These are phyloP conservation scores for Fusarium veterinarium DNA, from an alignment of 2,329 filamentous ascomycete species.

Conservation along the genomic window DNA sequence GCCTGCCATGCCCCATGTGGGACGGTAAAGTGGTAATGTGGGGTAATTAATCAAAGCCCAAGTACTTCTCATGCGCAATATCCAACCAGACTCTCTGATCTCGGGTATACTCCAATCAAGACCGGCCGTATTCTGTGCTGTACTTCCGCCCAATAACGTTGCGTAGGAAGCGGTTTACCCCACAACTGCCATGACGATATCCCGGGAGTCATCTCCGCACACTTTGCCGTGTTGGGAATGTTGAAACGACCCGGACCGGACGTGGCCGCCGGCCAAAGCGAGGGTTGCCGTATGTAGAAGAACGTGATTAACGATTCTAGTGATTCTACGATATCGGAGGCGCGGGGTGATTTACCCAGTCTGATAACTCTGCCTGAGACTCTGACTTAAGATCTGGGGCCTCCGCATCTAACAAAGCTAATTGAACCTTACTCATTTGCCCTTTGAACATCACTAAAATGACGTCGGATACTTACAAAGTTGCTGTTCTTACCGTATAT, in stretches of 20 bases:
- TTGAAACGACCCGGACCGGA: conserved; percentile 24
- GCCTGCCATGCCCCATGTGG: not conserved
- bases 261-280: conserved; percentile 5
- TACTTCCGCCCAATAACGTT: not conserved
- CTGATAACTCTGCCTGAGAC: not conserved
- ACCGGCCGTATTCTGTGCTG: accelerated
- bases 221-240: conserved; percentile 23
- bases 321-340: not conserved
- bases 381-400: not conserved
- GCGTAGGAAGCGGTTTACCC: not conserved
- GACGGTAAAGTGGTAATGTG: not conserved
- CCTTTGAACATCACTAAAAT: not conserved
- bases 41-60: not conserved
- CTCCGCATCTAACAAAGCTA: not conserved
- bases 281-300: not conserved
- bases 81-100: not conserved
- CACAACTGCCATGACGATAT: conserved; percentile 9
- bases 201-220: conserved; percentile 1
- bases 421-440: not conserved
- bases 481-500: conserved; percentile 23
- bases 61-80: not conserved
- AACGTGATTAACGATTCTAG: not conserved
- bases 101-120: not conserved
- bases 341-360: not conserved
- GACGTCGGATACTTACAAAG: conserved; percentile 19